Base-by-base conservation (phyloP, 345 rosid genomes). In the Arabidopsis arenosa region DNA sequence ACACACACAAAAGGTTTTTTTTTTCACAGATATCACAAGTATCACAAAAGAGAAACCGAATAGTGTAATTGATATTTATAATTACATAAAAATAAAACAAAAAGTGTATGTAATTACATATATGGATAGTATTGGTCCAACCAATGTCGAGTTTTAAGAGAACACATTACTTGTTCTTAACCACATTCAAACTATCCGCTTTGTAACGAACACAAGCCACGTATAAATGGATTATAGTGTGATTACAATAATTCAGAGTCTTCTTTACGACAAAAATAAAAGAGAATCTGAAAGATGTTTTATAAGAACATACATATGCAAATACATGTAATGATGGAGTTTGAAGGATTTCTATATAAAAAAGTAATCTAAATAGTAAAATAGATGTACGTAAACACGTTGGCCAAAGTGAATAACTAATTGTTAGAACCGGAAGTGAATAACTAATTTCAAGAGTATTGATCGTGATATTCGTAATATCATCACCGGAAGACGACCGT, bases 131-230 rank as follows among this genome's bases (percentile, higher is more conserved):
- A 18, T 45, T 45, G 45, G 74, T 57, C 74, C 74, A 70, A 56
- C 36, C 44, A 33, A 18, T 30, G 9, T 70, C 74, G 55, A 70
- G 65, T 70, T 28, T 1, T 43, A 17, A 57, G 65, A 21, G 58
- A 59, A 71, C 37, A 59, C 67, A 47, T 60, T 37, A 60, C 67
- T 71, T 30, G 66, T 71, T 48, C 39, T 35, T 59, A 59, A 72
- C 49, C 67, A 21, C 57, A 26, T 35, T 37, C 51, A 60, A 71
- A 48, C 30, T 71, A n/a, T 48, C 60, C 40, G 30, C 18, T 61
- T 69, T 7, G 74, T 14, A 44, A 43, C 28, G 53, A 55, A 69
- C 74, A 30, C 64, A 32, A 61, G 60, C 61, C 52, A 61, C 52
- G 51, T 49, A 61, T 49, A 49, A 28, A 33, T 5, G 17, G 18